These are phyloP conservation scores for Saccharomyces jurei DNA, from an alignment of 805 yeast genomes.

Conservation along the genomic window DNA sequence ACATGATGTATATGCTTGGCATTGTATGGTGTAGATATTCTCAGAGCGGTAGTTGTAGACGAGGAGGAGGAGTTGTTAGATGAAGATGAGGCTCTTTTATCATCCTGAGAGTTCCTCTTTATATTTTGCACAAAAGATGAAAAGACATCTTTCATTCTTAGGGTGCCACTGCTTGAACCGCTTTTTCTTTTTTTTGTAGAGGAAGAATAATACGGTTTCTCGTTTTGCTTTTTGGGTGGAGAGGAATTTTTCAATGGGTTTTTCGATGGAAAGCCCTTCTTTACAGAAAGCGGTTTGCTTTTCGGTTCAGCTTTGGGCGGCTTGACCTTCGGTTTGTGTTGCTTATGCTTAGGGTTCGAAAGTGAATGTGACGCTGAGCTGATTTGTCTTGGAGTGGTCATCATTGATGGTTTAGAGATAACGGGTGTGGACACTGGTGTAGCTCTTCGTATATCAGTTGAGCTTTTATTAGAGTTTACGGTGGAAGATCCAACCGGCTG, in stretches of 20 bases:
- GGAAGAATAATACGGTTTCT: not conserved
- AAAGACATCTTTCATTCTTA: slow-evolving; percentile 50
- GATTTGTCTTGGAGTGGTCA: not conserved
- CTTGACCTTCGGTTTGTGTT: not conserved
- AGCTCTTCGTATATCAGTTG: slow-evolving; percentile 2
- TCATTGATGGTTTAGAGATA: slow-evolving; percentile 4
- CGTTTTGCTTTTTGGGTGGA: not conserved
- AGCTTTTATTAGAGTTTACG: not conserved
- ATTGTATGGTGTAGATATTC: slow-evolving; percentile 86
- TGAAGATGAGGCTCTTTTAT: slow-evolving; percentile 9
- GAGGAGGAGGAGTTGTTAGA: slow-evolving; percentile 9
- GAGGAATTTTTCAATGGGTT: not conserved
- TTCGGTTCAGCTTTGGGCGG: not conserved
- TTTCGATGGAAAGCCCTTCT: not conserved
- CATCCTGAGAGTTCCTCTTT: slow-evolving; percentile 14
- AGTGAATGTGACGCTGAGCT: not conserved
- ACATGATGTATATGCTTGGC: slow-evolving; percentile 90
- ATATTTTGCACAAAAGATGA: slow-evolving; percentile 36
- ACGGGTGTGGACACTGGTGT: slow-evolving; percentile 9
- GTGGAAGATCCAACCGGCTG: not conserved
- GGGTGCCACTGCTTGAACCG: slow-evolving; percentile 29
- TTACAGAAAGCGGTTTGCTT: not conserved
- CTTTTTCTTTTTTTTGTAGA: slow-evolving; percentile 30
- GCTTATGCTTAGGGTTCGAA: not conserved
- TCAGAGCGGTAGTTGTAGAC: slow-evolving; percentile 21